Evolutionary conservation across 2,329 filamentous ascomycete genomes (phyloP).

Genomic region (Colletotrichum tofieldiae): DNA sequence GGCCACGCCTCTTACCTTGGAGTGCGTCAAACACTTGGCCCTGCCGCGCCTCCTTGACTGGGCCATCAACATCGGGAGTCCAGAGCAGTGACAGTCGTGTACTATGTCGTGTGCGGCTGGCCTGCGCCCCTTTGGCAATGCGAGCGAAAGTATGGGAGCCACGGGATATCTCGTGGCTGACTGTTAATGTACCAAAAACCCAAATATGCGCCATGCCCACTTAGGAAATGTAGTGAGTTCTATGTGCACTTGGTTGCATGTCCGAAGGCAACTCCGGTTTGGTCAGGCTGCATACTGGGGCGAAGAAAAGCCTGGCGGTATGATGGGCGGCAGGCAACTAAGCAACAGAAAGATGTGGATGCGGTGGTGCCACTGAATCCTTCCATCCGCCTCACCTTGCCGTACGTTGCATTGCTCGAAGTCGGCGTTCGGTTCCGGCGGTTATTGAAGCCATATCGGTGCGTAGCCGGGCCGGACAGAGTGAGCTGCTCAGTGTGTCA

Average conservation of each 20-base stretch:
- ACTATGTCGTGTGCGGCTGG: neutral
- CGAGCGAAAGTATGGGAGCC: neutral
- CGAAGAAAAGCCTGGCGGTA: neutral
- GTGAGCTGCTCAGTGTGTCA: neutral
- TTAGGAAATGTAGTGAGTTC: neutral
- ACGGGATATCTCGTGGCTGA: neutral
- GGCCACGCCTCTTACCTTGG: neutral
- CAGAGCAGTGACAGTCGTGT: neutral
- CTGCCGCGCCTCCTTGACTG: neutral
- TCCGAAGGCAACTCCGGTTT: neutral
- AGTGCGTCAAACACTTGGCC: neutral
- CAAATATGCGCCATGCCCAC: neutral
- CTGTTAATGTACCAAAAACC: neutral
- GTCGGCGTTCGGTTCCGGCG: neutral
- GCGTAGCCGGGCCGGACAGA: neutral
- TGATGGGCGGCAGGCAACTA: neutral
- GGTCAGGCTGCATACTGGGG: neutral
- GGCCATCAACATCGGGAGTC: too few relatives aligned
- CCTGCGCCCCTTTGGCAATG: neutral
- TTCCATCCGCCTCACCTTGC: neutral
- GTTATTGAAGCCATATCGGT: neutral
- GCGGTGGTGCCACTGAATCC: neutral
- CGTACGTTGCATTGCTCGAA: neutral
- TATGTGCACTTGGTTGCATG: neutral
- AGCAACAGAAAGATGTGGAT: neutral